Conservation (phyloP, 768 basidiomycete genomes). For the Leccinellum albellum region DNA sequence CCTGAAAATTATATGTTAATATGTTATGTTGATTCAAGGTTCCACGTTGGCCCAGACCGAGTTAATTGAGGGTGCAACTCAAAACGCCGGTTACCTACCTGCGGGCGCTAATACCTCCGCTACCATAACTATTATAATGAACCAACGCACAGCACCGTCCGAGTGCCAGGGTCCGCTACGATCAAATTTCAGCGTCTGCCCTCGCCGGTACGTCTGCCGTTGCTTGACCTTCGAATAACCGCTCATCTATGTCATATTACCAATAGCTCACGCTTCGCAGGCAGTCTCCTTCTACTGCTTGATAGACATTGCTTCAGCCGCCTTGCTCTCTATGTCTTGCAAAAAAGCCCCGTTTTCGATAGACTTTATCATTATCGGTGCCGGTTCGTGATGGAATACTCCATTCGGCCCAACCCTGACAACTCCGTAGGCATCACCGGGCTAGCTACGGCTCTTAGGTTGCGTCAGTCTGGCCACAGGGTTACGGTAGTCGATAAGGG, state of each 20-base stretch:
- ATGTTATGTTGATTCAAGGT: background rate
- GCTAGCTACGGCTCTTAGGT: constrained; percentile 54
- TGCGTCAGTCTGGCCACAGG: constrained; percentile 55
- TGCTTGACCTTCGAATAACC: constrained; percentile 20
- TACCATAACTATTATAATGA: constrained; percentile 7
- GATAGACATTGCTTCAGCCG: background rate
- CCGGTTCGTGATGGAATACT: constrained; percentile 17
- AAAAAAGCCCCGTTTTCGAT: constrained; percentile 24
- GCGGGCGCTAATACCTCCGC: constrained; percentile 5
- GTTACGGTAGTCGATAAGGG: constrained; percentile 55
- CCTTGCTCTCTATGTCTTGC: constrained; percentile 13
- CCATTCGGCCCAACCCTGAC: background rate
- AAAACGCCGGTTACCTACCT: constrained; percentile 1
- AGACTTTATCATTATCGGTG: constrained; percentile 32
- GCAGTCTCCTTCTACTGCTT: background rate
- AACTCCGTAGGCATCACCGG: constrained; percentile 42
- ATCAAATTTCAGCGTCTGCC: constrained; percentile 1
- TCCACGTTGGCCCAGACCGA: background rate
- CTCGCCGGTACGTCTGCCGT: background rate
- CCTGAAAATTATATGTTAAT: background rate
- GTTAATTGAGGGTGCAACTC: constrained; percentile 2
- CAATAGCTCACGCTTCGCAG: background rate
- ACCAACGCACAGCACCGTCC: background rate
- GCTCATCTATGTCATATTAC: background rate
- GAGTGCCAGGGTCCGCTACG: constrained; percentile 18